Evolutionary conservation across 2,329 filamentous ascomycete species (phyloP).

Genomic region (Leptographium wingfieldii): DNA sequence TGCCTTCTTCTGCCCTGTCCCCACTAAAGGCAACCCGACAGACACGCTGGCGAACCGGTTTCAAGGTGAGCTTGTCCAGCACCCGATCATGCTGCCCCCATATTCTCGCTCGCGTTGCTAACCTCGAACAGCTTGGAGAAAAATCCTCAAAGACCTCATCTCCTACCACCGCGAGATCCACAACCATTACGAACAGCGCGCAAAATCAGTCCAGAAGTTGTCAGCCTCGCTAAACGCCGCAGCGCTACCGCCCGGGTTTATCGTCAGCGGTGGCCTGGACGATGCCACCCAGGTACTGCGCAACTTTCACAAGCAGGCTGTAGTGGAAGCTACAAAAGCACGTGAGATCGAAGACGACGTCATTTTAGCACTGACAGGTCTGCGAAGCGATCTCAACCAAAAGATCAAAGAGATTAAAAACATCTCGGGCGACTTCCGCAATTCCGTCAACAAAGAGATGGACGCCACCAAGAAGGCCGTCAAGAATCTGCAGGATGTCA

Average conservation of each 20-base stretch:
- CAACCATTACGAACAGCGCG: constrained; percentile 71
- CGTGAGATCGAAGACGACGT: constrained; percentile 86
- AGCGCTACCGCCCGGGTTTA: constrained; percentile 59
- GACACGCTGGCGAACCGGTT: constrained; percentile 80
- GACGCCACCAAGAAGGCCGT: constrained; percentile 71
- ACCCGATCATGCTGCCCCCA: not conserved
- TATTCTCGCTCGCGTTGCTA: not conserved
- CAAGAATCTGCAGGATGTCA: constrained; percentile 64
- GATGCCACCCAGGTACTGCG: constrained; percentile 74
- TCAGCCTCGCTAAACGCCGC: constrained; percentile 77
- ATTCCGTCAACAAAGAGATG: constrained; percentile 90
- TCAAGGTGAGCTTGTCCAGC: constrained; percentile 48
- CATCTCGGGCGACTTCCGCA: constrained; percentile 90
- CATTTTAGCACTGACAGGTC: constrained; percentile 70
- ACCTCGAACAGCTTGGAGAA: constrained; percentile 63
- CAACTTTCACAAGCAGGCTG: constrained; percentile 68
- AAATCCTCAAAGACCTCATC: constrained; percentile 88
- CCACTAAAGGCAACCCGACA: constrained; percentile 75
- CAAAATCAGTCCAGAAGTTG: constrained; percentile 72
- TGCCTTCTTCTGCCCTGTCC: constrained; percentile 81
- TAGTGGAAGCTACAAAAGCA: constrained; percentile 75
- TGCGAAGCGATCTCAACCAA: constrained; percentile 78
- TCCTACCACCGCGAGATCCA: constrained; percentile 89
- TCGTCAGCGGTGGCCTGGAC: constrained; percentile 70
- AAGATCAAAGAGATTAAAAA: constrained; percentile 99